phyloP scores from a whole-genome alignment of 805 yeast species.

The Wickerhamiella azymoides region DNA sequence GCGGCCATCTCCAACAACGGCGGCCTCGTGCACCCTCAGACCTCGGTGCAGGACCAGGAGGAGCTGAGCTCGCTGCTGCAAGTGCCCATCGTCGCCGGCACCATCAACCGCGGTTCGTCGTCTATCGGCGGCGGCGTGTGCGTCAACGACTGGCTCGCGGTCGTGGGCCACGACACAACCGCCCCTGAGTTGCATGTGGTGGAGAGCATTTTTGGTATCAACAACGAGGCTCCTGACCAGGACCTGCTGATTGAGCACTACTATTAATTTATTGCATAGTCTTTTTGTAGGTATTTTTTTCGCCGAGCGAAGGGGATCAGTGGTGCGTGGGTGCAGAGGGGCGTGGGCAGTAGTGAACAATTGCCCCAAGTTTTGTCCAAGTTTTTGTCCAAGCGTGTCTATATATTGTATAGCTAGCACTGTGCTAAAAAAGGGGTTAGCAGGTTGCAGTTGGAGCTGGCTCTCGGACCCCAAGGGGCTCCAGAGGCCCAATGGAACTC shows the following conservation, averaged over 20 bases:
- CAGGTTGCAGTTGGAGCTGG: no score
- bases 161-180: constrained; percentile 92
- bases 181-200: constrained; percentile 96
- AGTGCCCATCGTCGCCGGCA: constrained; percentile 97
- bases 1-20: constrained; percentile 94
- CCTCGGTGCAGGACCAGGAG: constrained; percentile 95
- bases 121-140: constrained; percentile 99
- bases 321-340: not conserved
- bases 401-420: no score
- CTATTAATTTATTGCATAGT: constrained; percentile 17
- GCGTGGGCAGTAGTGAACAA: no score
- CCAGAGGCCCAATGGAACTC: no score
- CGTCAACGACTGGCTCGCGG: constrained; percentile 96
- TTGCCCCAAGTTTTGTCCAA: no score
- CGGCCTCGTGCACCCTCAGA: constrained; percentile 96
- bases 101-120: constrained; percentile 92
- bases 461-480: no score
- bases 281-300: not conserved
- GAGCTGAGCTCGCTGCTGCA: constrained; percentile 89
- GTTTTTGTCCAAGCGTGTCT: no score
- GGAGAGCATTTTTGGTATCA: constrained; percentile 69
- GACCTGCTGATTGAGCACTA: constrained; percentile 28
- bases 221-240: constrained; percentile 28
- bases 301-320: no score
- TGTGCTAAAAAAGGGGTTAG: no score